These are phyloP conservation scores for Hemerocallis citrina DNA, from an alignment of 106 monocot genomes.

Conservation along the genomic window DNA sequence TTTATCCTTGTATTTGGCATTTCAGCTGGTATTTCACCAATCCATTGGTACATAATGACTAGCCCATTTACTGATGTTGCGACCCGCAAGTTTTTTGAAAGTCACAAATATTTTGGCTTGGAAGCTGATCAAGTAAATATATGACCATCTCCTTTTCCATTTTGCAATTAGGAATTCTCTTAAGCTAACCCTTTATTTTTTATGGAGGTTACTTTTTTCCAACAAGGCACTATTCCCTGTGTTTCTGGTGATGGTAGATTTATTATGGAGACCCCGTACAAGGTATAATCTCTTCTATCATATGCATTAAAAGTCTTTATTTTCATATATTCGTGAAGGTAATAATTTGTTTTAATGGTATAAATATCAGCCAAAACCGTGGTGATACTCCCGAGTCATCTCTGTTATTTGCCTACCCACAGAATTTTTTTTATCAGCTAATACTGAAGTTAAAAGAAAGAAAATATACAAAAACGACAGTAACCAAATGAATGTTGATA, in stretches of 20 bases:
- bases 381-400: no score
- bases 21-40: conserved; percentile 37
- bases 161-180: not conserved
- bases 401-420: no score
- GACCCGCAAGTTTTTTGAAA: conserved; percentile 86
- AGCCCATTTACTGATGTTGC: conserved; percentile 95
- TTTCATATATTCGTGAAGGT: no score
- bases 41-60: conserved; percentile 99
- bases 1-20: conserved; percentile 13
- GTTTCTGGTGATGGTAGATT: conserved; percentile 89
- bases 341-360: no score
- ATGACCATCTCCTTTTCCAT: not conserved
- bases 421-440: no score
- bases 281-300: conserved; percentile 31
- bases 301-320: not conserved
- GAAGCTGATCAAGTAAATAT: conserved; percentile 79
- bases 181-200: conserved; percentile 12
- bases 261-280: conserved; percentile 84
- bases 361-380: no score
- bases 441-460: no score
- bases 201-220: conserved; percentile 85
- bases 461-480: no score
- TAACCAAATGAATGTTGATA: no score
- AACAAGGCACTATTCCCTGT: conserved; percentile 98
- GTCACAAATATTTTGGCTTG: conserved; percentile 90